A percentile compares a stretch with the other conserved stretches of the same genome.
Conservation (phyloP, 768 basidiomycete species). For the Lyophyllum semitale region DNA sequence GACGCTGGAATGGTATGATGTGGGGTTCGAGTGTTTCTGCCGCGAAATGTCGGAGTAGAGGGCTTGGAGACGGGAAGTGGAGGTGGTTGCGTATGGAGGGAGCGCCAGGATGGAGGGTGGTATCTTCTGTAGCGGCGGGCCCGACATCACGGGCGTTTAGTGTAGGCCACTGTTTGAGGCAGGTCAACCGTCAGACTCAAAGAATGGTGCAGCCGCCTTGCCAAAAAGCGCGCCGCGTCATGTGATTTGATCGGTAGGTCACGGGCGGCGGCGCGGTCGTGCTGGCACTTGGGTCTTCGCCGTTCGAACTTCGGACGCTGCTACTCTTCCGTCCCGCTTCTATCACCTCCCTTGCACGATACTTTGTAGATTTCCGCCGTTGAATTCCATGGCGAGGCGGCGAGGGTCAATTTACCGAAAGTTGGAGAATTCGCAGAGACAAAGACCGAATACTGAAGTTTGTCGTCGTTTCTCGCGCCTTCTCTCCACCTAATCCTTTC, state of each 20-base stretch:
- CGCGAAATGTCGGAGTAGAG: slow-evolving; percentile 87
- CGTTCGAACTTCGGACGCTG: too few relatives aligned
- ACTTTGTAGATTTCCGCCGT: too few relatives aligned
- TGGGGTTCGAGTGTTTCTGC: slow-evolving; percentile 83
- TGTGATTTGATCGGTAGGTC: neutral
- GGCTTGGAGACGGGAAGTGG: slow-evolving; percentile 64
- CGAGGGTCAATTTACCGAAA: too few relatives aligned
- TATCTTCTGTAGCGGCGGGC: neutral
- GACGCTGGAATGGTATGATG: slow-evolving; percentile 77
- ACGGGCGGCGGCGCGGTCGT: neutral
- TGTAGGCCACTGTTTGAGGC: neutral
- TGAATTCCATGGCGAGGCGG: too few relatives aligned
- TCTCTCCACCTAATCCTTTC: too few relatives aligned
- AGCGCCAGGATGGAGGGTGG: slow-evolving; percentile 26
- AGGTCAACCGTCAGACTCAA: neutral
- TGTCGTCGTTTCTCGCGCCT: too few relatives aligned
- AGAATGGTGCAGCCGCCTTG: too few relatives aligned
- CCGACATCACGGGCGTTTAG: slow-evolving; percentile 12
- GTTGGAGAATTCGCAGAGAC: too few relatives aligned
- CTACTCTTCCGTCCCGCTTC: too few relatives aligned
- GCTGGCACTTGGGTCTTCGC: too few relatives aligned
- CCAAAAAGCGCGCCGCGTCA: neutral
- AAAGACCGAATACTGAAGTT: too few relatives aligned
- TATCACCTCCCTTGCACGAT: too few relatives aligned
- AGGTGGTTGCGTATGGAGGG: slow-evolving; percentile 48